Base-by-base conservation (phyloP, 768 basidiomycete species). In the Lactarius sanguifluus region DNA sequence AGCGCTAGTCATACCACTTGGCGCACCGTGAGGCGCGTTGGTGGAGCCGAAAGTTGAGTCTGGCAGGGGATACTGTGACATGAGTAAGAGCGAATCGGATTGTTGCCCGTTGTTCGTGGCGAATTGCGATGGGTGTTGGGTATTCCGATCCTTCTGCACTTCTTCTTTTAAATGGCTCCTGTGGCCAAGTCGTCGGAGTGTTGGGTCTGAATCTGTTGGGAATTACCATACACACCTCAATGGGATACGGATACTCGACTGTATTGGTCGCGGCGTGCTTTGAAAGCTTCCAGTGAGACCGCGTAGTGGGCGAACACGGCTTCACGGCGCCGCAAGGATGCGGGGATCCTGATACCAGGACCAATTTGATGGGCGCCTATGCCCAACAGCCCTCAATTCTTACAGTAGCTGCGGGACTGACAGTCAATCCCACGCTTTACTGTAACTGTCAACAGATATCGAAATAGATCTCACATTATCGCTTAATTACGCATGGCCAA, bases 21-120 rank as follows among this genome's bases (percentile, higher is more conserved):
- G 40, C 25, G 40, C n/a, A 30, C 34, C n/a, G 59, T 59, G 64
- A 36, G 65, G 18, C 36, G 40, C 13, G 41, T 47, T 64, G 28
- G 62, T 52, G 28, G 61, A 55, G 32, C 50, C 58, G 20, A 23
- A 56, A 28, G 50, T n/a, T 16, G 66, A 6, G 23, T 67, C 58
- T 1, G 41, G 52, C 5, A 52, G 50, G 30, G 62, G 36, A 28
- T 54, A 18, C 23, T 67, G 57, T 4, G 66, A 59, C 66, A 67
- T 67, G 57, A 47, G 52, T 54, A 10, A 20, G 28, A 55, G 30
- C 36, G 38, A 55, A 47, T 40, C 2, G 52, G 52, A 36, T 55
- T 50, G 18, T 4, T 4, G 54, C 6, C 54, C 16, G n/a, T 43
- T 43, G 8, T 7, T 45, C 3, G n/a, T 32, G 40, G 43, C 34